Evolutionary conservation across 2,329 filamentous ascomycete genomes (phyloP).

Genomic region (Stachybotrys chlorohalonatus): DNA sequence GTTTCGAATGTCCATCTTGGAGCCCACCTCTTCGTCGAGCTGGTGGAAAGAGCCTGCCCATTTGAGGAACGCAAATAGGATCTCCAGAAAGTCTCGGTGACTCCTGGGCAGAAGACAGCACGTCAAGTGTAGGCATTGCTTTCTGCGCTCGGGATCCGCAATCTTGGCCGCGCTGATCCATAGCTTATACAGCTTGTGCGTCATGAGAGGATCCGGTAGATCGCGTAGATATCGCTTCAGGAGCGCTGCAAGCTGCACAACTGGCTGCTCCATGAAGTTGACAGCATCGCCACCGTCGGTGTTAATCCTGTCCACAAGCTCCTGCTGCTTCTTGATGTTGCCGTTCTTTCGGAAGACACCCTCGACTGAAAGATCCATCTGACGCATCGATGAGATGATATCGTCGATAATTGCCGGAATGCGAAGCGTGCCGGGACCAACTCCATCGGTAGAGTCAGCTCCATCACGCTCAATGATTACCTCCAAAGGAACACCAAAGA

Average conservation of each 20-base stretch:
- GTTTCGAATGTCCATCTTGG: conserved; percentile 98
- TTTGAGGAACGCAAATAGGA: conserved; percentile 91
- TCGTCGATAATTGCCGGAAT: conserved; percentile 95
- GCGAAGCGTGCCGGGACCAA: conserved; percentile 81
- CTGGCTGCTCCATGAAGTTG: conserved; percentile 78
- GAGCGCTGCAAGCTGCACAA: conserved; percentile 87
- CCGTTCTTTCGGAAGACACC: conserved; percentile 99
- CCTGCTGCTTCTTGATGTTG: conserved; percentile 89
- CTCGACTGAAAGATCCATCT: conserved; percentile 98
- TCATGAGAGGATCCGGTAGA: conserved; percentile 88
- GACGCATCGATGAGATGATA: conserved; percentile 86
- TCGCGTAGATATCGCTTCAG: conserved; percentile 93
- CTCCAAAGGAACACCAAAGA: conserved; percentile 86
- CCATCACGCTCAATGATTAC: conserved; percentile 86
- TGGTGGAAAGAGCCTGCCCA: conserved; percentile 98
- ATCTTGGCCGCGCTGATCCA: conserved; percentile 91
- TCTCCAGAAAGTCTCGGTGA: conserved; percentile 89
- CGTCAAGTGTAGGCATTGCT: conserved; percentile 78
- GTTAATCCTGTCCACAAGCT: conserved; percentile 80
- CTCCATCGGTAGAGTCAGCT: conserved; percentile 94
- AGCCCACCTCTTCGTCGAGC: conserved; percentile 91
- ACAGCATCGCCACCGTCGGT: conserved; percentile 75
- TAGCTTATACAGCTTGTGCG: conserved; percentile 84
- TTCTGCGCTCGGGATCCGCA: conserved; percentile 67
- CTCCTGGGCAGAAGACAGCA: conserved; percentile 89